These are phyloP conservation scores for Fraxinus velutina DNA, from an alignment of 305 asterid genomes.

Conservation along the genomic window DNA sequence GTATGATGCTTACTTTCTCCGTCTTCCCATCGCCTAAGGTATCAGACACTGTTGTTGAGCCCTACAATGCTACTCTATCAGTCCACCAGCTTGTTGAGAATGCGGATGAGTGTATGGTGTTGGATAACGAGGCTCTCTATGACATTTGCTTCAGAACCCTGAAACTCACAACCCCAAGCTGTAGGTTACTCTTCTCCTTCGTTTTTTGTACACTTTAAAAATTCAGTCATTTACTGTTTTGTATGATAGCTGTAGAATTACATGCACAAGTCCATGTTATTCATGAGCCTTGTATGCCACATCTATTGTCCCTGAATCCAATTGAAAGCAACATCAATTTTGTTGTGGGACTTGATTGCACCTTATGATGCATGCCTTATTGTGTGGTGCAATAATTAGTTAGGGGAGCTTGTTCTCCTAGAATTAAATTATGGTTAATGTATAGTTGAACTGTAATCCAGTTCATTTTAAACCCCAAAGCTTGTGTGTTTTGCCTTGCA, in stretches of 20 bases:
- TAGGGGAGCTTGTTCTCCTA: background rate
- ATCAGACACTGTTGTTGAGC: constrained; percentile 77
- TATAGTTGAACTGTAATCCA: background rate
- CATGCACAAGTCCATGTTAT: background rate
- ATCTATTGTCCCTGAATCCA: background rate
- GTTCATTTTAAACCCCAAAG: background rate
- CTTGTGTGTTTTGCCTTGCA: background rate
- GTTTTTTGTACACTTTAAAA: background rate
- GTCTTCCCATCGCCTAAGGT: constrained; percentile 77
- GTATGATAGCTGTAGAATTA: background rate
- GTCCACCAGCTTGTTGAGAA: constrained; percentile 80
- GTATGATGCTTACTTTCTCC: constrained; percentile 73
- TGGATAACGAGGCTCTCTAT: constrained; percentile 70
- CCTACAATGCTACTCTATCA: constrained; percentile 71
- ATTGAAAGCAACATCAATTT: background rate
- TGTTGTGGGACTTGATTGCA: background rate
- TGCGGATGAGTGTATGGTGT: constrained; percentile 79
- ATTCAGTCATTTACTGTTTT: background rate
- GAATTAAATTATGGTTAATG: background rate
- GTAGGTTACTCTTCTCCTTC: constrained; percentile 32
- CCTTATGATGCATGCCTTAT: background rate
- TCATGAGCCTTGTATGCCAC: background rate
- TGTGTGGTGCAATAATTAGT: background rate
- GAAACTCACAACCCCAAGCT: constrained; percentile 70
- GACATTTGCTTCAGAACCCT: constrained; percentile 75